These are phyloP conservation scores for Selenicereus undatus DNA, from an alignment of 148 eudicot species.

Conservation along the genomic window DNA sequence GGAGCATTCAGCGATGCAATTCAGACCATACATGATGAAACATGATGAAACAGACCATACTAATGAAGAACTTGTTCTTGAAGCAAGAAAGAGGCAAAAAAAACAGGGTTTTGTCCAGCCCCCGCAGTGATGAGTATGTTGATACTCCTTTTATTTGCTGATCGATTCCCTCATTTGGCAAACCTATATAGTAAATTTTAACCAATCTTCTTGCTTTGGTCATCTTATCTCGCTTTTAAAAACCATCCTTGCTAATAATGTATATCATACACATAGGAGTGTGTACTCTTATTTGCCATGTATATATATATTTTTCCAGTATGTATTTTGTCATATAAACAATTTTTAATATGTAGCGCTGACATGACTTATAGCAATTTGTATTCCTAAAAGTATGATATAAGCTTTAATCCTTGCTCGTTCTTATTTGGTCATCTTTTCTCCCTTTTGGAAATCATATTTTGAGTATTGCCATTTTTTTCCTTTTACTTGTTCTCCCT, in stretches of 20 bases:
- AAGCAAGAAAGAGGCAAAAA: constrained; percentile 57
- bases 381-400: too few relatives aligned
- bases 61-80: constrained; percentile 53
- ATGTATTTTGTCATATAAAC: too few relatives aligned
- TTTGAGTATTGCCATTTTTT: not conserved
- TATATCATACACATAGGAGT: too few relatives aligned
- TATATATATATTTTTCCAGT: too few relatives aligned
- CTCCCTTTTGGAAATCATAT: not conserved
- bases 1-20: constrained; percentile 29
- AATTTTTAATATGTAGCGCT: too few relatives aligned
- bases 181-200: not conserved
- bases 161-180: not conserved
- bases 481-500: not conserved
- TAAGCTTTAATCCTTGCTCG: not conserved
- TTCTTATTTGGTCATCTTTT: not conserved
- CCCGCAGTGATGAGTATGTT: constrained; percentile 62
- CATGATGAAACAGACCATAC: constrained; percentile 13
- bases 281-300: too few relatives aligned
- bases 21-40: constrained; percentile 18
- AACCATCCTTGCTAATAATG: not conserved
- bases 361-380: too few relatives aligned
- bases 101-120: constrained; percentile 68
- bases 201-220: not conserved
- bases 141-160: constrained; percentile 60
- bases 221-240: not conserved